Conservation (phyloP, 2,329 filamentous ascomycete genomes). For the Anisogramma anomala region DNA sequence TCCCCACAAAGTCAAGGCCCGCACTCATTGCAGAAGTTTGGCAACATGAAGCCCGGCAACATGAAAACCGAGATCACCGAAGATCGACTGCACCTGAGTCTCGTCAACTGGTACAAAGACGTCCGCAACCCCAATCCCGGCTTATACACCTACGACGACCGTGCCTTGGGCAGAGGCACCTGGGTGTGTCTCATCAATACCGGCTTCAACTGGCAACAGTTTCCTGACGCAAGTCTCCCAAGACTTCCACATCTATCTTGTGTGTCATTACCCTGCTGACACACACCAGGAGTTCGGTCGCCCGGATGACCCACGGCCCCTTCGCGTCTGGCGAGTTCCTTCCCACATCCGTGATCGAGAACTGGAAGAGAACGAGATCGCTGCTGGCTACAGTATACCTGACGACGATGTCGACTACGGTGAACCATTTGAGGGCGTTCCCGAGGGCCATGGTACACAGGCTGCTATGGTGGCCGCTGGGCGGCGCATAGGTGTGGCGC, state of each 20-base stretch:
- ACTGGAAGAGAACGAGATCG: not conserved
- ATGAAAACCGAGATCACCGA: constrained; percentile 1
- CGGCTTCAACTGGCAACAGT: constrained; percentile 3
- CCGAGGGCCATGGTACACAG: constrained; percentile 9
- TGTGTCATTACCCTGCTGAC: no score
- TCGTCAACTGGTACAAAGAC: constrained; percentile 1
- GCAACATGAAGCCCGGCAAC: not conserved
- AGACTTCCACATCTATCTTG: no score
- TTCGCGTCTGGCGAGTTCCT: constrained; percentile 3
- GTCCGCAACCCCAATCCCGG: constrained; percentile 4
- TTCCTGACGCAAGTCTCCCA: constrained; percentile 8
- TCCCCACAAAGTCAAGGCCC: no score
- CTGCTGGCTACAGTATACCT: not conserved
- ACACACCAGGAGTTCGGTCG: not conserved
- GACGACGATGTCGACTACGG: constrained; percentile 1
- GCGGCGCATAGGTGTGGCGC: not conserved
- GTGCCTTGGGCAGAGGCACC: not conserved
- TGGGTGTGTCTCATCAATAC: constrained; percentile 8
- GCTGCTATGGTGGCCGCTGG: constrained; percentile 2
- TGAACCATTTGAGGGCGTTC: constrained; percentile 1
- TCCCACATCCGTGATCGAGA: not conserved
- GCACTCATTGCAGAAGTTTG: no score
- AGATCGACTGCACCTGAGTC: constrained; percentile 4
- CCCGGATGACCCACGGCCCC: not conserved
- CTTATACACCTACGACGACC: not conserved